Percentiles rank a stretch among this genome's conserved stretches.
Evolutionary conservation across 228 moss, liverwort and hornwort species (phyloP).

Genomic region (Sphagnum fallax): DNA sequence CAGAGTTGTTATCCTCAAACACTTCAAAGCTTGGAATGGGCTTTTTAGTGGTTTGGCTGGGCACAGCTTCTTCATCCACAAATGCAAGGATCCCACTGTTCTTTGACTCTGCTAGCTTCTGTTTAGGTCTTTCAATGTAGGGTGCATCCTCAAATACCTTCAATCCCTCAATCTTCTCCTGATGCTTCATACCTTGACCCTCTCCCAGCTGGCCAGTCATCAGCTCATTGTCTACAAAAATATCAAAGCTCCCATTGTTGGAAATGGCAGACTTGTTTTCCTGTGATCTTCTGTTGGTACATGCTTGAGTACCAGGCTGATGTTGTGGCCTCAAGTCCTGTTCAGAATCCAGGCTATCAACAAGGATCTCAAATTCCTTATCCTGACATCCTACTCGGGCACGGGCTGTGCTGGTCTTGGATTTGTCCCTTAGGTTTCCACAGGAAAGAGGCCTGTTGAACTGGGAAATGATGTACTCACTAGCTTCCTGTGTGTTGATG

Average conservation of each 20-base stretch:
- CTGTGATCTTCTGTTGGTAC: background rate
- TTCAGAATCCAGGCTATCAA: conserved; percentile 17
- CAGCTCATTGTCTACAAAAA: too few relatives aligned
- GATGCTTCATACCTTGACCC: too few relatives aligned
- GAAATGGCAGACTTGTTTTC: background rate
- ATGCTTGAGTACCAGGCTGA: background rate
- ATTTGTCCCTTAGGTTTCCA: conserved; percentile 43
- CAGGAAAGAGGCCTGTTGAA: conserved; percentile 74
- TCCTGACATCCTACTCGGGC: conserved; percentile 4
- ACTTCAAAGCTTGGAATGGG: conserved; percentile 6
- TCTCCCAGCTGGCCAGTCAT: too few relatives aligned
- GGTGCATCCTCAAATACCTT: background rate
- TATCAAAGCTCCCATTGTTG: too few relatives aligned
- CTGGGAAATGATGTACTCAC: conserved; percentile 82
- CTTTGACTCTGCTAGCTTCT: conserved; percentile 11
- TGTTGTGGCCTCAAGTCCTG: background rate
- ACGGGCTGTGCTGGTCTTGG: conserved; percentile 12
- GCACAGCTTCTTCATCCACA: conserved; percentile 19
- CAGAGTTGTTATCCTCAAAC: conserved; percentile 35
- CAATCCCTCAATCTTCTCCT: background rate
- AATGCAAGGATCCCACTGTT: conserved; percentile 37
- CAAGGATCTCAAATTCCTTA: conserved; percentile 55
- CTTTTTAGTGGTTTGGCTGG: conserved; percentile 2
- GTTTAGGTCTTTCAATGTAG: background rate
- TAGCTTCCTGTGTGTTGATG: conserved; percentile 80